These are phyloP conservation scores for Irpex sp. DNA, from an alignment of 1,284 basidiomycete genomes.

Conservation along the genomic window DNA sequence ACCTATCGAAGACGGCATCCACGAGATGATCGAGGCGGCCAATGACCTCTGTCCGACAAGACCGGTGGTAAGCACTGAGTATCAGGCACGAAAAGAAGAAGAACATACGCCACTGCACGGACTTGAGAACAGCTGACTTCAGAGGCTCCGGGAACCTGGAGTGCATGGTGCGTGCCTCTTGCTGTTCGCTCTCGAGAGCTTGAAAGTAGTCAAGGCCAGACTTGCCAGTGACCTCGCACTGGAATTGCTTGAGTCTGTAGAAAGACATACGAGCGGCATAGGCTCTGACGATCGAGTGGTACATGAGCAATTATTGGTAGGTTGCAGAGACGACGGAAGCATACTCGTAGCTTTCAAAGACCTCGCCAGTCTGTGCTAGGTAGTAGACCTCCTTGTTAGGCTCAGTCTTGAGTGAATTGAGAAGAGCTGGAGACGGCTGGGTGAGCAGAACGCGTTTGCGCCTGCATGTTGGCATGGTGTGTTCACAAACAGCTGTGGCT, in stretches of 20 bases:
- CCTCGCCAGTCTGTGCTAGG: constrained; percentile 90
- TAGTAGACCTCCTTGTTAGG: constrained; percentile 80
- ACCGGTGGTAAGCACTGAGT: constrained; percentile 9
- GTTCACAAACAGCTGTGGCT: constrained; percentile 1
- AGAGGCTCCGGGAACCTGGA: constrained; percentile 89
- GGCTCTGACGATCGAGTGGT: constrained; percentile 45
- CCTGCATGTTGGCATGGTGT: constrained; percentile 80
- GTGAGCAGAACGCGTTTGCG: constrained; percentile 88
- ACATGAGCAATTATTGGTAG: not conserved
- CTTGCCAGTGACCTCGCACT: constrained; percentile 94
- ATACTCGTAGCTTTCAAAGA: constrained; percentile 93
- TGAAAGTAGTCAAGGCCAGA: constrained; percentile 92
- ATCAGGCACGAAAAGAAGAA: constrained; percentile 13
- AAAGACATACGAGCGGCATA: constrained; percentile 92
- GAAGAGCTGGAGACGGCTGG: constrained; percentile 67
- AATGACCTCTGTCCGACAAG: constrained; percentile 72
- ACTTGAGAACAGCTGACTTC: constrained; percentile 85
- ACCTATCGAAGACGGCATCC: constrained; percentile 92
- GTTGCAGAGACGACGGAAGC: constrained; percentile 29
- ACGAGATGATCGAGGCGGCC: constrained; percentile 93
- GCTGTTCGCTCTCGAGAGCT: constrained; percentile 87
- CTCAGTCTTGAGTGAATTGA: constrained; percentile 59
- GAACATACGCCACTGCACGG: constrained; percentile 93
- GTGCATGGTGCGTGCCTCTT: constrained; percentile 86
- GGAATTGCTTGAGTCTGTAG: constrained; percentile 90